A percentile compares a stretch with the other conserved stretches of the same genome.
Evolutionary conservation across 2,329 filamentous ascomycete species (phyloP).

Genomic region (Xylariomycetidae sp.): DNA sequence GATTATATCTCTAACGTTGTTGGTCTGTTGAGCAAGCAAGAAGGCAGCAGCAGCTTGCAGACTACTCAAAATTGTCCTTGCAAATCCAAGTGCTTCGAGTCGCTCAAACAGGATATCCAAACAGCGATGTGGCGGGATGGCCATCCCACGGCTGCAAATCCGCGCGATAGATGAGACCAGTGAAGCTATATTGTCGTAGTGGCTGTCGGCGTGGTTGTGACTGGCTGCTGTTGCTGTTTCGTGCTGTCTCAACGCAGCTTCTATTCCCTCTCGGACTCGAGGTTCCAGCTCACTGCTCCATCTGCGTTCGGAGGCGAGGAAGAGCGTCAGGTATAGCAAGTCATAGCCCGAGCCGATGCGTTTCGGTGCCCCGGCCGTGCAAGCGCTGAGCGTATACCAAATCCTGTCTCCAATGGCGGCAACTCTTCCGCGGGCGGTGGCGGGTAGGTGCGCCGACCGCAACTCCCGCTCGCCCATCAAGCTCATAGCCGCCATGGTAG

Average conservation of each 20-base stretch:
- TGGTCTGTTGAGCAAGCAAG: constrained; percentile 44
- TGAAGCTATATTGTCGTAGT: constrained; percentile 20
- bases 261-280: constrained; percentile 8
- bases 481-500: constrained; percentile 31
- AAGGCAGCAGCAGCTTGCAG: constrained; percentile 44
- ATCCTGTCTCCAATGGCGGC: constrained; percentile 17
- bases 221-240: constrained; percentile 12
- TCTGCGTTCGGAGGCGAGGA: constrained; percentile 22
- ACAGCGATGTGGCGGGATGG: constrained; percentile 20
- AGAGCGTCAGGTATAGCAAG: constrained; percentile 18
- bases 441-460: constrained; percentile 5
- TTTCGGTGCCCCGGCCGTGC: constrained; percentile 13
- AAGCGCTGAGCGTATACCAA: constrained; percentile 24
- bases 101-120: constrained; percentile 31
- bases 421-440: constrained; percentile 13
- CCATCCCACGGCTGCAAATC: constrained; percentile 21
- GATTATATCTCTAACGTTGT: constrained; percentile 45
- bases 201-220: constrained; percentile 10
- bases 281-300: too few species aligned
- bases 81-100: constrained; percentile 30
- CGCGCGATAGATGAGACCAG: constrained; percentile 25
- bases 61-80: constrained; percentile 27
- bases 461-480: constrained; percentile 24
- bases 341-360: constrained; percentile 12
- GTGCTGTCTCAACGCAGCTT: constrained; percentile 7